Base-by-base conservation (phyloP, 768 basidiomycete species). In the Tylopilus sp. region DNA sequence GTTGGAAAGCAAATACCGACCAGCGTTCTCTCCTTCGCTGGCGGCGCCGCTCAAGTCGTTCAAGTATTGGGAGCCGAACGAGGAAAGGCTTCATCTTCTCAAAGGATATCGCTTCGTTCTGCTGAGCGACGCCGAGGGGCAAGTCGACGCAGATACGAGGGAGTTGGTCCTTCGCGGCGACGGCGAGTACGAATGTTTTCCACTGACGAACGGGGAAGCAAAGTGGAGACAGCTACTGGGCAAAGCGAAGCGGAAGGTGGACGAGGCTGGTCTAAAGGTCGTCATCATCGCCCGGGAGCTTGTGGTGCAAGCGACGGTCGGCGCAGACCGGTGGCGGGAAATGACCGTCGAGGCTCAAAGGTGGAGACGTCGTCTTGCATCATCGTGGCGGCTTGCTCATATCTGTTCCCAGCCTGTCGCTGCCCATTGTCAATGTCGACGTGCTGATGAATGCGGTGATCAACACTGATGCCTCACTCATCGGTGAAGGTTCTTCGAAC, bases 61-160 rank as follows among this genome's bases (percentile, higher is more conserved):
- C 62, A 78, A 74, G 25, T 70, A 80, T 3, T 89, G 88, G 89
- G 80, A 84, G 52, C 83, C 84, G 0, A 84, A 84, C 48, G 84
- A 86, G 61, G 81, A 76, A 50, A 76, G 89, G 10, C 59, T 81
- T 10, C 73, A 76, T 43, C 72, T 91, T 61, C 74, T 90, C 29
- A 64, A 68, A 6, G 65, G 67, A 0, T 78, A 74, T 54, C 74
- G 83, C 9, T 88, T 89, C 60, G 62, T 89, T 8, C 82, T 84
- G 48, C 70, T 84, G 6, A 78, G 78, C 2, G 85, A 86, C 58
- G 79, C 76, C 44, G 73, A 73, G 0, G 72, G 78, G n/a, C 76
- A 81, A 33, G 62, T 75, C 0, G 77, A 78, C 19, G 66, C 11
- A 7, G 80, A 81, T 22, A 67, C 82, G 22, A 74, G 76, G 50